Conservation (phyloP, 73 alveolate species). For the Paramecium pentaurelia region DNA sequence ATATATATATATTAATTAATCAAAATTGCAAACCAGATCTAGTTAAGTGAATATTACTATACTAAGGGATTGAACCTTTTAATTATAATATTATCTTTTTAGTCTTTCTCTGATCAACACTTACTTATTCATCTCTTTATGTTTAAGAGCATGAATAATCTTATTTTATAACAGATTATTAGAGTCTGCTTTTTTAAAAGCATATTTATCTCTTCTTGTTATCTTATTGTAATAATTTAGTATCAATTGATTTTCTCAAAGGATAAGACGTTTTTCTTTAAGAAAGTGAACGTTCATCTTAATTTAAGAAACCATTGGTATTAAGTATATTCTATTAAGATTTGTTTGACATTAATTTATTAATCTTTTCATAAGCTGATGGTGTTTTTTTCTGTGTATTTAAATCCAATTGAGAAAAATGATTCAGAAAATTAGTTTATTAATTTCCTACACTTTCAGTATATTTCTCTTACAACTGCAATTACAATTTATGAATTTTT, state of each 20-base stretch:
- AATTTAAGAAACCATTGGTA: neutral
- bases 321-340: neutral
- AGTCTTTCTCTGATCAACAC: neutral
- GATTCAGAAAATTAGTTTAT: neutral
- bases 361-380: neutral
- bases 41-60: neutral
- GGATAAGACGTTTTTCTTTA: neutral
- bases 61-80: neutral
- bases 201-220: neutral
- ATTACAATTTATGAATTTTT: neutral
- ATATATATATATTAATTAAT: neutral
- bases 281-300: neutral
- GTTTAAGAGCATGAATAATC: neutral
- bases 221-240: neutral
- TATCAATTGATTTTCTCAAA: neutral
- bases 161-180: neutral
- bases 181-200: neutral
- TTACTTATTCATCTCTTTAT: neutral
- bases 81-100: neutral
- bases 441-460: neutral
- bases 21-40: slow-evolving; percentile 34
- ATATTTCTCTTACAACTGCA: neutral
- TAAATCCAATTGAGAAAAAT: neutral
- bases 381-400: neutral
- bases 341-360: neutral